phyloP scores from a whole-genome alignment of 768 basidiomycete species.

The Boletus pseudo-olivaceus region DNA sequence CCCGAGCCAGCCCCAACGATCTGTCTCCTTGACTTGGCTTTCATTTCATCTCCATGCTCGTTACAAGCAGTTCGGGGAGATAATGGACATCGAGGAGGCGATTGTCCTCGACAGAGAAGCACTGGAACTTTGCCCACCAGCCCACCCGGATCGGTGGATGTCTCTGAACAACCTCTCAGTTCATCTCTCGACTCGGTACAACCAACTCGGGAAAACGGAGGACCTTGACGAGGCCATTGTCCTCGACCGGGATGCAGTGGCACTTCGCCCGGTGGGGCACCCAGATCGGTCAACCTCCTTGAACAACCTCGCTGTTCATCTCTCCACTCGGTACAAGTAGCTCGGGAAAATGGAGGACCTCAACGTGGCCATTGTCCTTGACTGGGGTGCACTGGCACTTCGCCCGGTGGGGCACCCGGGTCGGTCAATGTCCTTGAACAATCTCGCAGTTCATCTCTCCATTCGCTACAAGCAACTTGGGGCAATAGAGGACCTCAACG shows the following conservation, averaged over 20 bases:
- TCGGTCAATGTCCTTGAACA: background rate
- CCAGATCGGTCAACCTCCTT: too few relatives aligned
- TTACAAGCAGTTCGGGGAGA: background rate
- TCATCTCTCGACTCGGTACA: background rate
- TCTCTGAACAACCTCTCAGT: background rate
- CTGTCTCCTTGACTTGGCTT: background rate
- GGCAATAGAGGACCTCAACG: background rate
- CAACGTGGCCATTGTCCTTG: background rate
- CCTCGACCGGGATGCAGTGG: too few relatives aligned
- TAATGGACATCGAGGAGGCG: background rate
- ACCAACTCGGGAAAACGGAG: background rate
- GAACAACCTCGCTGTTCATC: too few relatives aligned
- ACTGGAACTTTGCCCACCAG: background rate
- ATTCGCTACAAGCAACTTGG: background rate
- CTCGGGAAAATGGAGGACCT: background rate
- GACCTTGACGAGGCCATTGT: background rate
- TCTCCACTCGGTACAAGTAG: too few relatives aligned
- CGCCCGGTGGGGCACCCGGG: background rate
- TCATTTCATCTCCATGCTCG: background rate
- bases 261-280: too few relatives aligned
- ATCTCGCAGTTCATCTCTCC: background rate
- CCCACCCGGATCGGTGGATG: background rate
- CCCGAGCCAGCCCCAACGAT: background rate
- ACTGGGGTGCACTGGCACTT: background rate
- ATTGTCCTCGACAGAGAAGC: background rate